These are phyloP conservation scores for Saccharomycopsis crataegensis DNA, from an alignment of 1,139 yeast species.

Conservation along the genomic window DNA sequence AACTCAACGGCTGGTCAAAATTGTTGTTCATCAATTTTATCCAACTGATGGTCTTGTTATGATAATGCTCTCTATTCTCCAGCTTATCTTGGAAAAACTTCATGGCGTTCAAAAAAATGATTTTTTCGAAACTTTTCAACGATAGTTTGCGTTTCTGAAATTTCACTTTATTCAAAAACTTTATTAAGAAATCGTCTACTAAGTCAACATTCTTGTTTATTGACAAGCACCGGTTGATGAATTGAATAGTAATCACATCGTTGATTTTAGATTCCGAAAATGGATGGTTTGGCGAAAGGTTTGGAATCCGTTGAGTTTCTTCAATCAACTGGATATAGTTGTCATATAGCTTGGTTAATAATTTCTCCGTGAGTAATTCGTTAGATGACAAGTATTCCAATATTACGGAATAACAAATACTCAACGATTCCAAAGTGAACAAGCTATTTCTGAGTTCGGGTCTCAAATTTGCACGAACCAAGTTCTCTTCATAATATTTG, in stretches of 20 bases:
- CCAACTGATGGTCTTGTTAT: slow-evolving; percentile 2
- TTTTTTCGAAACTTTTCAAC: slow-evolving; percentile 4
- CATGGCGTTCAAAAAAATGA: slow-evolving; percentile 7
- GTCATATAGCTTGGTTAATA: slow-evolving; percentile 6
- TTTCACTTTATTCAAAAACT: slow-evolving; percentile 9
- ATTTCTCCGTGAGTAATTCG: neutral
- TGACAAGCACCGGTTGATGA: slow-evolving; percentile 6
- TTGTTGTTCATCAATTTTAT: slow-evolving; percentile 10
- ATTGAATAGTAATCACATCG: slow-evolving; percentile 9
- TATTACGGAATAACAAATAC: slow-evolving; percentile 12
- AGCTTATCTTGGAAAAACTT: neutral
- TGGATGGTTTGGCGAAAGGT: neutral
- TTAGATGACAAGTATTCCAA: slow-evolving; percentile 5
- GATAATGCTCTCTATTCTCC: neutral
- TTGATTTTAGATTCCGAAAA: slow-evolving; percentile 1
- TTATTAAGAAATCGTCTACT: slow-evolving; percentile 7
- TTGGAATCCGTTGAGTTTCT: slow-evolving; percentile 1
- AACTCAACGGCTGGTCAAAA: slow-evolving; percentile 8
- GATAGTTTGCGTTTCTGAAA: slow-evolving; percentile 1
- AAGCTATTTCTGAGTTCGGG: slow-evolving; percentile 4
- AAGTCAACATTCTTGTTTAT: neutral
- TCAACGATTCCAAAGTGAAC: slow-evolving; percentile 11
- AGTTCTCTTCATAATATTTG: slow-evolving; percentile 8
- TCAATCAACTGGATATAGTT: slow-evolving; percentile 8
- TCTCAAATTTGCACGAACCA: slow-evolving; percentile 5